Percentiles rank a stretch among this genome's conserved stretches.
These are phyloP conservation scores for Millerago galiae DNA, from an alignment of 805 yeast genomes.

Conservation along the genomic window DNA sequence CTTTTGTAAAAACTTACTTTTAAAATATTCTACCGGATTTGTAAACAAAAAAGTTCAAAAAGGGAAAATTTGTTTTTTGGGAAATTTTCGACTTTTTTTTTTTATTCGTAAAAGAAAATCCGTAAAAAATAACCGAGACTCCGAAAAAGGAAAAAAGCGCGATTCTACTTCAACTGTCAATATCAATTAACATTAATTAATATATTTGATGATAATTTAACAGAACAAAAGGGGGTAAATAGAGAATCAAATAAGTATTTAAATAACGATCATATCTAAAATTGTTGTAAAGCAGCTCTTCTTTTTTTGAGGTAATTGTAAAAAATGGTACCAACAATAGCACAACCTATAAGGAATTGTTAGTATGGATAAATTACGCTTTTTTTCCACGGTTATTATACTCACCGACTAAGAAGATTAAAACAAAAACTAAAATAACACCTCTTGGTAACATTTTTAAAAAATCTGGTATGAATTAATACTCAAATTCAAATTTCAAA, in stretches of 20 bases:
- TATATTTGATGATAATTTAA: background rate
- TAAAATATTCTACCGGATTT: background rate
- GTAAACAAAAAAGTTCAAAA: slow-evolving; percentile 3
- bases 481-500: background rate
- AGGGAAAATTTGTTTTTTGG: slow-evolving; percentile 8
- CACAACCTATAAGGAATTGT: slow-evolving; percentile 12
- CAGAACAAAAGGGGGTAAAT: background rate
- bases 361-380: too few species aligned
- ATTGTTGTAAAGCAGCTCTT: slow-evolving; percentile 23
- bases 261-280: slow-evolving; percentile 4
- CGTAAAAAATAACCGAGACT: background rate
- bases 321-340: slow-evolving; percentile 9
- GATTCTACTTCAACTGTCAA: background rate
- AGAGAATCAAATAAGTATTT: background rate
- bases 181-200: too few species aligned
- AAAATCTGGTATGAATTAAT: slow-evolving; percentile 2
- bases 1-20: background rate
- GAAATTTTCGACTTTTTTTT: slow-evolving; percentile 4
- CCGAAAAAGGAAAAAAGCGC: too few species aligned
- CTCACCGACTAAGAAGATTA: slow-evolving; percentile 24
- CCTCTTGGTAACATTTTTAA: slow-evolving; percentile 27
- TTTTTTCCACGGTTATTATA: slow-evolving; percentile 1
- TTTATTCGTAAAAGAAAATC: too few species aligned
- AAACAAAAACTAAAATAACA: slow-evolving; percentile 27
- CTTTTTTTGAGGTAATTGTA: slow-evolving; percentile 16